Conservation (phyloP, 768 basidiomycete species). For the Mycena latifolia region DNA sequence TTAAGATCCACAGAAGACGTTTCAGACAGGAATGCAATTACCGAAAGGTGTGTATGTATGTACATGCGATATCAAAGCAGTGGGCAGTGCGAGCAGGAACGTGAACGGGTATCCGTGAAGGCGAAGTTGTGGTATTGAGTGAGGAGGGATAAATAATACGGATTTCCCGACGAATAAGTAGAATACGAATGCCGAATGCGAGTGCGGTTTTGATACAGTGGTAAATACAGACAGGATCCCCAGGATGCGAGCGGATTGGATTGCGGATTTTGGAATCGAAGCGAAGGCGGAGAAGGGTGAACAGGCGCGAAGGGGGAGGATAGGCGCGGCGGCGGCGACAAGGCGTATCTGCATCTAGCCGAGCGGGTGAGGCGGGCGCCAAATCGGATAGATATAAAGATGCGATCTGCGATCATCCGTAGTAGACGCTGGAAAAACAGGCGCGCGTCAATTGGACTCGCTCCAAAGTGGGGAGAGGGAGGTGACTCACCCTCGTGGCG, state of each 20-base stretch:
- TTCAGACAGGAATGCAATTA: constrained; percentile 28
- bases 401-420: constrained; percentile 44
- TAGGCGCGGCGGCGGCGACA: constrained; percentile 18
- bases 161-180: background rate
- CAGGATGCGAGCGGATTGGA: constrained; percentile 18
- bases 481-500: constrained; percentile 74
- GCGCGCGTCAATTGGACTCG: constrained; percentile 13
- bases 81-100: constrained; percentile 14
- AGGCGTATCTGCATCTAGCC: constrained; percentile 32
- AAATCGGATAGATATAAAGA: no score
- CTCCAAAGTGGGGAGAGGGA: background rate
- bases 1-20: no score
- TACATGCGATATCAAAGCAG: constrained; percentile 17
- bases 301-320: no score
- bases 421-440: constrained; percentile 50
- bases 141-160: constrained; percentile 8
- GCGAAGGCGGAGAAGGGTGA: no score
- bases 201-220: constrained; percentile 28
- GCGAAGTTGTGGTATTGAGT: background rate
- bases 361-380: constrained; percentile 3
- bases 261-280: constrained; percentile 7
- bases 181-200: constrained; percentile 10
- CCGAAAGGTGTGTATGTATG: constrained; percentile 12
- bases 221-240: constrained; percentile 31
- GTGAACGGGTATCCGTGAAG: constrained; percentile 10